Base-by-base conservation (phyloP, 768 basidiomycete genomes). In the Phaeotremella fagi region DNA sequence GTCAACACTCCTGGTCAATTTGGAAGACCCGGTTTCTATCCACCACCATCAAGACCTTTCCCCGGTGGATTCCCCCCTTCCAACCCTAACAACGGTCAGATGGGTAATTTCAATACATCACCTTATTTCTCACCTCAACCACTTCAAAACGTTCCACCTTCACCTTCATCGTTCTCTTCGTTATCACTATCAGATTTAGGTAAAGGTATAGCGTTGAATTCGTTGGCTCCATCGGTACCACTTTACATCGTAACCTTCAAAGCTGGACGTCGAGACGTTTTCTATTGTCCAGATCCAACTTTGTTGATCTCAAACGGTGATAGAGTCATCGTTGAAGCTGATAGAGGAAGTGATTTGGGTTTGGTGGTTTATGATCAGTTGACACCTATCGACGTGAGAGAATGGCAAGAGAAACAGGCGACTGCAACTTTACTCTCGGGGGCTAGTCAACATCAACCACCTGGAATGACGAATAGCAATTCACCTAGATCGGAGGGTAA, bases 171-270 rank as follows among this genome's bases (percentile, higher is more conserved):
- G 6, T 70, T 70, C 55, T 70, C 68, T 2, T 60, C 62, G 7
- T 42, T 70, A 5, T 63, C 65, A 0, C 57, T 70, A 0, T 55
- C 66, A 2, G 68, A 70, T 50, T 83, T 94, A 22, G 92, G 94
- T 45, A 86, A 85, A 67, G 94, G 94, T 29, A 82, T 97, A 0
- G 90, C 91, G 0, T 80, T 97, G 16, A 83, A 85, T 69, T 75
- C 86, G 44, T 85, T 99, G 36, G 85, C 91, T 0, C 72, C 85
- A 12, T 83, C 84, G 29, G 88, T 86, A 79, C 90, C 87, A n/a
- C 81, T 99, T 6, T 97, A 82, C 79, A 92, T 97, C 63, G 87
- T 97, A 64, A 88, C 95, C 74, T 99, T 99, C 81, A 99, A 97
- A 76, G 92, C 92, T 0, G 90, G 90, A 0, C 83, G 94, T 35